Conservation (phyloP, 2,329 filamentous ascomycete species). For the Trichoderma semiorbis region DNA sequence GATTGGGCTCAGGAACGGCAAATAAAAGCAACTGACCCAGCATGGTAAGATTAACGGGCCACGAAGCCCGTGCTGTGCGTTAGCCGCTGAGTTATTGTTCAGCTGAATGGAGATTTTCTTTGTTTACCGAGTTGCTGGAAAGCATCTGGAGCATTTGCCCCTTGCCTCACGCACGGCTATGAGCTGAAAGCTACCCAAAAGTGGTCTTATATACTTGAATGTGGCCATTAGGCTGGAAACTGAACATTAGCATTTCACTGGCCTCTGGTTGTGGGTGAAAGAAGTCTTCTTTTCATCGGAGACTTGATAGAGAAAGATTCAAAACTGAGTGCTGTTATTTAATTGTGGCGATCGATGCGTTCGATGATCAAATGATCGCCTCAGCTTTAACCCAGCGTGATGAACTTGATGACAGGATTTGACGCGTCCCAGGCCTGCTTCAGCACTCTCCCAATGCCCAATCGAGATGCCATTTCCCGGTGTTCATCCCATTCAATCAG, state of each 20-base stretch:
- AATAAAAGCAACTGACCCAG: neutral
- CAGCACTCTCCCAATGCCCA: neutral
- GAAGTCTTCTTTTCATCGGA: neutral
- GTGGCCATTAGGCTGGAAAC: neutral
- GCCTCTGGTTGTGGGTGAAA: neutral
- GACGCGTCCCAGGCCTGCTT: neutral
- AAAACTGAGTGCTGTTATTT: neutral
- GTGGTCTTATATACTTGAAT: neutral
- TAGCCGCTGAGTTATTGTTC: neutral
- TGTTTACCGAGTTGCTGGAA: neutral
- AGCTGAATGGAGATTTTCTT: neutral
- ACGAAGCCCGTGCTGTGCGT: neutral
- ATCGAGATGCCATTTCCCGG: neutral
- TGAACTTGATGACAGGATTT: neutral
- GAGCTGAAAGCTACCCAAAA: neutral
- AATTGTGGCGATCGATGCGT: neutral
- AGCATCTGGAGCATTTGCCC: neutral
- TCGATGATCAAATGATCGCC: neutral
- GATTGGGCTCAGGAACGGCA: neutral
- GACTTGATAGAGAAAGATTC: neutral
- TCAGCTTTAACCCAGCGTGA: neutral
- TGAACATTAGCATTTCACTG: neutral
- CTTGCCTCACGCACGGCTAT: neutral
- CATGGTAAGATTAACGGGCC: neutral
- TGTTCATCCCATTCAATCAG: neutral